phyloP scores from a whole-genome alignment of 169 alveolate genomes.

The Plasmodium gallinaceum region DNA sequence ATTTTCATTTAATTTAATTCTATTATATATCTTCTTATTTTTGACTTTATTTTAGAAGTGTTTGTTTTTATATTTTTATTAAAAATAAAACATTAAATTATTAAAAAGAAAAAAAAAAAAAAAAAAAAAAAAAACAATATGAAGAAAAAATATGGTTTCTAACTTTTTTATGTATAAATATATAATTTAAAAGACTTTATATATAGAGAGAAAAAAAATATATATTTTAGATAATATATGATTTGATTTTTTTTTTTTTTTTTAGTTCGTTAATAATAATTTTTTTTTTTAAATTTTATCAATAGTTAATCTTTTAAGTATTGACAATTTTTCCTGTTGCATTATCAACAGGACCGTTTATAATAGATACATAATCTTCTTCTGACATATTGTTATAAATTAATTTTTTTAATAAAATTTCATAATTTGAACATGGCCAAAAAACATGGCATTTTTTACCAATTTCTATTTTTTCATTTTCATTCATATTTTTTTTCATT shows the following conservation, averaged over 20 bases:
- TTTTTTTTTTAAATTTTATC: no score
- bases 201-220: no score
- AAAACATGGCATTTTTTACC: conserved; percentile 67
- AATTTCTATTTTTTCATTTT: conserved; percentile 57
- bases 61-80: not conserved
- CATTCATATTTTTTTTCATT: conserved; percentile 58
- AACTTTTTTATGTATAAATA: no score
- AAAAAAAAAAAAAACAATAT: no score
- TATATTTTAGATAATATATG: no score
- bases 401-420: conserved; percentile 53
- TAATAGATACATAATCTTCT: conserved; percentile 54
- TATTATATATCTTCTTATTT: not conserved
- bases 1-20: no score
- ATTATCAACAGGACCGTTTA: conserved; percentile 67
- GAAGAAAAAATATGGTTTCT: no score
- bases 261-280: no score
- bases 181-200: no score
- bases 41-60: not conserved
- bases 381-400: conserved; percentile 49
- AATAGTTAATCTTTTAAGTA: not conserved
- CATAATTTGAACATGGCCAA: conserved; percentile 77
- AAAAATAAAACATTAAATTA: not conserved
- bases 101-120: no score
- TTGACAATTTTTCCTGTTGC: conserved; percentile 35
- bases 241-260: no score